A percentile compares a stretch with the other conserved stretches of the same genome.
phyloP scores from a whole-genome alignment of 2,329 filamentous ascomycete genomes.

The Venturia oleaginea region DNA sequence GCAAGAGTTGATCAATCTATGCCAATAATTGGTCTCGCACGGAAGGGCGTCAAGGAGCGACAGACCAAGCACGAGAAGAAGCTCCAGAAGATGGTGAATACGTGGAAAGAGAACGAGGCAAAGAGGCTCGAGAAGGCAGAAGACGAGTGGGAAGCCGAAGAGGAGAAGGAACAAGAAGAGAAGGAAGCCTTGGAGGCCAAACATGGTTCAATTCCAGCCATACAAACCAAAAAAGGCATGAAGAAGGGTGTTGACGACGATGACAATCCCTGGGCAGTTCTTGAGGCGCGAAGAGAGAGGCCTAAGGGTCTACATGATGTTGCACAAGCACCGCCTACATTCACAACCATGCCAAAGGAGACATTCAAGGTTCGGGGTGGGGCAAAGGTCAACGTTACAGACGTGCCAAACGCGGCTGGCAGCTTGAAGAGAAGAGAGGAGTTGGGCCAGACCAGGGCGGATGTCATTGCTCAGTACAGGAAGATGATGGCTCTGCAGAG shows the following conservation, averaged over 20 bases:
- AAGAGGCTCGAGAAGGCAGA: slow-evolving; percentile 62
- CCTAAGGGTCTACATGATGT: slow-evolving; percentile 44
- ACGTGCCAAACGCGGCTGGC: slow-evolving; percentile 59
- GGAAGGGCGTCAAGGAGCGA: slow-evolving; percentile 56
- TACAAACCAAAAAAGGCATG: slow-evolving; percentile 36
- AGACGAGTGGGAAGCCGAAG: slow-evolving; percentile 63
- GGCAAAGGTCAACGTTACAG: slow-evolving; percentile 56
- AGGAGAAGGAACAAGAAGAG: slow-evolving; percentile 49
- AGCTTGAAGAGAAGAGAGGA: slow-evolving; percentile 66
- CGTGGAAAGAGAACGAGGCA: slow-evolving; percentile 48
- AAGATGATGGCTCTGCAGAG: slow-evolving; percentile 46
- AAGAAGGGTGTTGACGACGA: slow-evolving; percentile 43
- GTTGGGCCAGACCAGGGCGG: slow-evolving; percentile 57
- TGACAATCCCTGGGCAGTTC: slow-evolving; percentile 68
- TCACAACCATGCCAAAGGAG: slow-evolving; percentile 53
- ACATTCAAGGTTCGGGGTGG: slow-evolving; percentile 57
- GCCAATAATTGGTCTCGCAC: slow-evolving; percentile 58
- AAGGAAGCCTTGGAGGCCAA: slow-evolving; percentile 58
- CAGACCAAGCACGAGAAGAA: slow-evolving; percentile 77
- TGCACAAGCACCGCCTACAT: slow-evolving; percentile 65
- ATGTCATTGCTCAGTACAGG: slow-evolving; percentile 66
- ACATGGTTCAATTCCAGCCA: slow-evolving; percentile 52
- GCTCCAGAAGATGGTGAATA: slow-evolving; percentile 51
- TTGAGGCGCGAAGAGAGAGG: slow-evolving; percentile 59
- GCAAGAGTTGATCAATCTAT: slow-evolving; percentile 77